Percentiles rank a stretch among this genome's conserved stretches.
These are phyloP conservation scores for Lipomyces oligophaga DNA, from an alignment of 805 yeast species.

Conservation along the genomic window DNA sequence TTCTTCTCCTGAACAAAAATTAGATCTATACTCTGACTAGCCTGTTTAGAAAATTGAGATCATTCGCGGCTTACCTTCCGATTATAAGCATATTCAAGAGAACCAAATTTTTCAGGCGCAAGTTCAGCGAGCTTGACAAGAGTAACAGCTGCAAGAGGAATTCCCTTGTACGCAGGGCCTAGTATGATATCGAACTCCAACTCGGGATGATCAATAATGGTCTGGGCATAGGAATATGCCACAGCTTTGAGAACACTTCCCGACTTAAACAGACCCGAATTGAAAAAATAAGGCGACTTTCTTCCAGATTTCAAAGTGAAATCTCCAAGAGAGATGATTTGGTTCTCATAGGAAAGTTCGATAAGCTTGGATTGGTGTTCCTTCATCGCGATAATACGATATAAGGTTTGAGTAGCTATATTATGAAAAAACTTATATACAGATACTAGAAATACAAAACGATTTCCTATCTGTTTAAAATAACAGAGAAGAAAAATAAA, in stretches of 20 bases:
- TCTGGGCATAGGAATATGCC: slow-evolving; percentile 84
- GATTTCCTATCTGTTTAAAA: slow-evolving; percentile 1
- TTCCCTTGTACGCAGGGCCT: slow-evolving; percentile 98
- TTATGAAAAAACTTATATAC: neutral
- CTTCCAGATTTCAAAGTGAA: slow-evolving; percentile 93
- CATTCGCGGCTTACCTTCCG: slow-evolving; percentile 51
- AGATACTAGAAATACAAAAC: neutral
- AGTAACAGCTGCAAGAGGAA: slow-evolving; percentile 89
- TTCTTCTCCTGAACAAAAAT: slow-evolving; percentile 57
- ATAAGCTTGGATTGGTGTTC: slow-evolving; percentile 48
- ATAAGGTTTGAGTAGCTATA: neutral
- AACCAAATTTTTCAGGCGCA: slow-evolving; percentile 62
- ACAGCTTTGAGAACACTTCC: slow-evolving; percentile 74
- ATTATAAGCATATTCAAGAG: slow-evolving; percentile 86
- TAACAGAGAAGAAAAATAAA: slow-evolving; percentile 6
- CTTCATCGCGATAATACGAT: slow-evolving; percentile 13
- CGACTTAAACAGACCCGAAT: slow-evolving; percentile 81
- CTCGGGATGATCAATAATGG: slow-evolving; percentile 69
- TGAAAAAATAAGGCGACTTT: slow-evolving; percentile 92
- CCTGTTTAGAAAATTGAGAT: neutral
- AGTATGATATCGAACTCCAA: slow-evolving; percentile 84
- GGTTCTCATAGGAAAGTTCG: slow-evolving; percentile 73
- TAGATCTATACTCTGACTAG: neutral
- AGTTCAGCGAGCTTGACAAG: slow-evolving; percentile 88
- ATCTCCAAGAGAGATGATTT: slow-evolving; percentile 81